phyloP scores from a whole-genome alignment of 2,329 filamentous ascomycete genomes.

The Zasmidium angulare region DNA sequence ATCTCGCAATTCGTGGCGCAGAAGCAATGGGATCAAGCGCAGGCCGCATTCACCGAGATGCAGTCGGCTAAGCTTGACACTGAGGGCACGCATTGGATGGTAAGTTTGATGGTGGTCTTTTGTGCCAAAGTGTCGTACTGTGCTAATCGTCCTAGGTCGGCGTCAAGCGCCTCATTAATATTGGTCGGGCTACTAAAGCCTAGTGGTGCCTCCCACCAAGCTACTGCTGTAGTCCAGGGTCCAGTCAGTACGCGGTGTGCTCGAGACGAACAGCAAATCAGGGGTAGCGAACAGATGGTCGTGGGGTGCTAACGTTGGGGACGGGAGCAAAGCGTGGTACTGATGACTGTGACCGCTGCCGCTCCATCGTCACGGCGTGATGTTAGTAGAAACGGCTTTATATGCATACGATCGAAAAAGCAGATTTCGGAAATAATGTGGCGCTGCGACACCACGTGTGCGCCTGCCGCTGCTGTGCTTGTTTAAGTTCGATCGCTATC shows the following conservation, averaged over 20 bases:
- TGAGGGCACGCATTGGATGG: conserved; percentile 54
- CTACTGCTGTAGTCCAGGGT: neutral
- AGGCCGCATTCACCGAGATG: conserved; percentile 45
- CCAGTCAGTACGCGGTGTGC: neutral
- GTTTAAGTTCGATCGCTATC: too few species aligned
- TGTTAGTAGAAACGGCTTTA: neutral
- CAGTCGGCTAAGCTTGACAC: conserved; percentile 48
- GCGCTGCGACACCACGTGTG: neutral
- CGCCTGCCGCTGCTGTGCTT: neutral
- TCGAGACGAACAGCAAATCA: too few species aligned
- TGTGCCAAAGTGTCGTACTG: neutral
- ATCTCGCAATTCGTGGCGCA: conserved; percentile 46
- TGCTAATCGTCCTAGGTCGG: conserved; percentile 31
- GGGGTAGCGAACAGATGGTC: too few species aligned
- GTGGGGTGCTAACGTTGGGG: too few species aligned
- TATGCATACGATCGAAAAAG: neutral
- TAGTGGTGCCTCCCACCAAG: neutral
- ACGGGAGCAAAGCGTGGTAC: neutral
- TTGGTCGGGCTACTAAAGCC: conserved; percentile 37
- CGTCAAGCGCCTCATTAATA: conserved; percentile 41
- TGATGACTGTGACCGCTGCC: neutral
- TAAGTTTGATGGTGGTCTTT: conserved; percentile 34
- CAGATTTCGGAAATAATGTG: neutral
- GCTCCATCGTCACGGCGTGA: neutral
- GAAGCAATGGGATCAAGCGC: conserved; percentile 47